Evolutionary conservation across 805 yeast species (phyloP).

Genomic region (Hanseniaspora jakobsenii): DNA sequence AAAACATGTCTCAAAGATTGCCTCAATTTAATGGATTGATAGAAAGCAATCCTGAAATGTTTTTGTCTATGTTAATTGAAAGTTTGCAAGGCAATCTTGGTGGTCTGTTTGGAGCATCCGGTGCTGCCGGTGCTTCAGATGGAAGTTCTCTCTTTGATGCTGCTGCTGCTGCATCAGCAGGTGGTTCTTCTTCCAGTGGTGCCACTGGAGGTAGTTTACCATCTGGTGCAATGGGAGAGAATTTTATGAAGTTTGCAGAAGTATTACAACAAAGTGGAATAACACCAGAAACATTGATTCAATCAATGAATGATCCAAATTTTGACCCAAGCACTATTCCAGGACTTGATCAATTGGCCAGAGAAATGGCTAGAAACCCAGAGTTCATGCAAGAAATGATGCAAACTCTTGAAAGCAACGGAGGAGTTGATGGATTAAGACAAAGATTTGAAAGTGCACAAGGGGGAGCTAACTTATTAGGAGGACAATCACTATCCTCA

Average conservation of each 20-base stretch:
- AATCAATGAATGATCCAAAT: neutral
- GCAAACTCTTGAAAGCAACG: neutral
- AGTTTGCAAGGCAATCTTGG: constrained; percentile 44
- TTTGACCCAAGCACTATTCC: constrained; percentile 13
- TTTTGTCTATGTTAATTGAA: constrained; percentile 58
- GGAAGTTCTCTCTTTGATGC: constrained; percentile 12
- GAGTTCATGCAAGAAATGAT: constrained; percentile 4
- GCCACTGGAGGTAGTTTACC: neutral
- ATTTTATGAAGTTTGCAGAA: too few species aligned
- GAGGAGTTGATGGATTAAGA: neutral
- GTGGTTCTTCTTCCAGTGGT: neutral
- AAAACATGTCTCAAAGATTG: constrained; percentile 65
- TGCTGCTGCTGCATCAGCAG: neutral
- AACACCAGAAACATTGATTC: neutral
- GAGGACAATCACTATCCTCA: too few species aligned
- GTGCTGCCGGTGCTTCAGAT: constrained; percentile 27
- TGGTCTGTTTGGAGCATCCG: too few species aligned
- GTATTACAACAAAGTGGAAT: constrained; percentile 5
- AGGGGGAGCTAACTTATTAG: constrained; percentile 28
- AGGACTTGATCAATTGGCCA: constrained; percentile 7
- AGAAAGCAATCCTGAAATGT: constrained; percentile 80
- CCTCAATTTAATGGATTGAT: constrained; percentile 77
- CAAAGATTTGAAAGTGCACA: neutral
- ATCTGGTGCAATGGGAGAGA: too few species aligned
- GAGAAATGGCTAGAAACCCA: constrained; percentile 7